Percentiles rank a stretch among this genome's conserved stretches.
phyloP scores from a whole-genome alignment of 306 rosid species.

The Neltuma alba region DNA sequence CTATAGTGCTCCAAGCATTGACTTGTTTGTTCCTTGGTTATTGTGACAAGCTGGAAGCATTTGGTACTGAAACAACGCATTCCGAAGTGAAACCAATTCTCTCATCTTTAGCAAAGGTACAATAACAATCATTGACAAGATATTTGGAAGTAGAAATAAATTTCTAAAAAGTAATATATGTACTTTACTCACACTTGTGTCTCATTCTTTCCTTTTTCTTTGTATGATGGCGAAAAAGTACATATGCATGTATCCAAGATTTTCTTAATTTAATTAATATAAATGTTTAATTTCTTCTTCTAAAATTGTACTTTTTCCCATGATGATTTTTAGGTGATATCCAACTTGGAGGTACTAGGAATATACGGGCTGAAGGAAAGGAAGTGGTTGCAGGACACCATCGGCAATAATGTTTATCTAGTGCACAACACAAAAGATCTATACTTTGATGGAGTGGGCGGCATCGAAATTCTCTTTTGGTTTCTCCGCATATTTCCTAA shows the following conservation, averaged over 20 bases:
- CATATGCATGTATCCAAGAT: neutral
- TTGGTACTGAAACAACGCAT: neutral
- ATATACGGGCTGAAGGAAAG: neutral
- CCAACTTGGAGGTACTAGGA: neutral
- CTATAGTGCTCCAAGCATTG: constrained; percentile 19
- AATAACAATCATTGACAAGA: neutral
- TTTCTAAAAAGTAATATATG: neutral
- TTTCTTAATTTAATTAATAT: neutral
- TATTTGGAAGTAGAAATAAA: neutral
- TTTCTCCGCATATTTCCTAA: constrained; percentile 27
- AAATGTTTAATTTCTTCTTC: neutral
- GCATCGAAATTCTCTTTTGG: constrained; percentile 5
- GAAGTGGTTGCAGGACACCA: neutral
- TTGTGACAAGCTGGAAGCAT: constrained; percentile 25
- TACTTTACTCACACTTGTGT: neutral
- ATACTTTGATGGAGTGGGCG: neutral
- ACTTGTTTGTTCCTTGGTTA: rapidly evolving
- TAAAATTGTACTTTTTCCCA: neutral
- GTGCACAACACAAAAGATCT: neutral
- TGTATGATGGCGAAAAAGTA: neutral
- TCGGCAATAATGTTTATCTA: neutral
- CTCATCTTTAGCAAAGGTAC: constrained; percentile 11
- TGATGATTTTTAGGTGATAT: neutral
- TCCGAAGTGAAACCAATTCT: neutral
- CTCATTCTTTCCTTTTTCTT: too few species aligned